Evolutionary conservation across 2,329 filamentous ascomycete species (phyloP).

Genomic region (Colletotrichum trifolii): DNA sequence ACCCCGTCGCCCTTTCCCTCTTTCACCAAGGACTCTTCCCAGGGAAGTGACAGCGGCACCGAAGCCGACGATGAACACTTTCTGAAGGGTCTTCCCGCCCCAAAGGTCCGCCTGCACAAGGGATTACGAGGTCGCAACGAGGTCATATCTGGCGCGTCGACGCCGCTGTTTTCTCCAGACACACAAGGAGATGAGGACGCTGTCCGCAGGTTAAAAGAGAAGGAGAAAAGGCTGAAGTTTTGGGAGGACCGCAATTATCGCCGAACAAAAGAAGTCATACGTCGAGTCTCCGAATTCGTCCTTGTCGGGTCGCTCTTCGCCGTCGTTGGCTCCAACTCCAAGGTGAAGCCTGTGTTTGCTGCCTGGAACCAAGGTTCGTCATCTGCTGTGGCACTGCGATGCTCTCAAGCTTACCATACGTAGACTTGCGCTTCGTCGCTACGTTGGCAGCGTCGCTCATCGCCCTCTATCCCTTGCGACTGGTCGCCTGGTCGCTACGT

Average conservation of each 20-base stretch:
- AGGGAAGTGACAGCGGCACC: conserved; percentile 88
- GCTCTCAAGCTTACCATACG: conserved; percentile 36
- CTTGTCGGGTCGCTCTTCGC: conserved; percentile 62
- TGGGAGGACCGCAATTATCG: conserved; percentile 46
- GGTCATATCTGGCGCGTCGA: conserved; percentile 63
- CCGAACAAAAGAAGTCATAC: conserved; percentile 61
- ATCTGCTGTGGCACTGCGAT: not conserved
- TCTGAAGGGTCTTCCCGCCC: conserved; percentile 85
- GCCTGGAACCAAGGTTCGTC: conserved; percentile 62
- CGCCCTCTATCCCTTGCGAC: conserved; percentile 68
- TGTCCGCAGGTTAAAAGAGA: conserved; percentile 24
- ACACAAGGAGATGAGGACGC: conserved; percentile 52
- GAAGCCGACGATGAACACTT: conserved; percentile 96
- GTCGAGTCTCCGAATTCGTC: conserved; percentile 63
- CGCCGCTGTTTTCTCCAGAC: conserved; percentile 64
- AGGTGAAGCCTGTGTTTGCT: conserved; percentile 57
- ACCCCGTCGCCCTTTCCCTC: conserved; percentile 41
- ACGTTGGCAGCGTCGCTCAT: conserved; percentile 54
- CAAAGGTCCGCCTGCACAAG: conserved; percentile 78
- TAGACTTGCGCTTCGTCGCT: conserved; percentile 57
- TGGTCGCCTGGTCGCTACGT: conserved; percentile 61
- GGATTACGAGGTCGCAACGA: conserved; percentile 75
- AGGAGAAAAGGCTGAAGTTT: conserved; percentile 18
- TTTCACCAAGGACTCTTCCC: conserved; percentile 64
- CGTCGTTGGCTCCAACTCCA: conserved; percentile 59